Evolutionary conservation across 495 filamentous ascomycete genomes (phyloP), one percentile per base, ranked within the genome.

Genomic region (Pyronema domesticum): DNA sequence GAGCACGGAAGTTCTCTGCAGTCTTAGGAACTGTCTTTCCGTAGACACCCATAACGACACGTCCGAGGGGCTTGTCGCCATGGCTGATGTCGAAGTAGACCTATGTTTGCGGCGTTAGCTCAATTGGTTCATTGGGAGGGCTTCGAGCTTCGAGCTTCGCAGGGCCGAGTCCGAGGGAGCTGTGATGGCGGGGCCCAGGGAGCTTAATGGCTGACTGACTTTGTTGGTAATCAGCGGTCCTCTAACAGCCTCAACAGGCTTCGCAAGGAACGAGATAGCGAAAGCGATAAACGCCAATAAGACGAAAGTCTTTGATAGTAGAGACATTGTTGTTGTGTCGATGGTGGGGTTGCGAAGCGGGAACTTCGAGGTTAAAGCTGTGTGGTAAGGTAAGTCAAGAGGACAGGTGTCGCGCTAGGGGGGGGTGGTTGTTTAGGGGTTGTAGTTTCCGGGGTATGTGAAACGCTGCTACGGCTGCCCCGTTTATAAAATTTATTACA

Each of bases 21-120:
- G 91, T 80, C 80, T 86, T 82, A 55, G 91, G 91, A n/a, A 94
- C 86, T 42, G 91, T 96, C 79, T 93, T 93, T 67, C 93, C 91
- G 66, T 99, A 99, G 52, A 99, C 77, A 62, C 91, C 91, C 45
- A 99, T 80, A 56, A 94, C 86, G 65, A 99, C 80, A 49, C 83
- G 77, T 51, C 91, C 91, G 37, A 96, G 61, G 17, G 77, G 61
- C 71, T 95, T 76, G 60, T 86, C 93, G 60, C 85, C 93, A 70
- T 95, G 88, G 57, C 80, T 71, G 60, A 99, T 86, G 64, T 96
- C 93, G 68, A 99, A 96, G 71, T 81, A 95, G 67, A 95, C 81
- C 79, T 83, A 55, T 47, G n/a, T n/a, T n/a, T n/a, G 11, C 15
- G n/a, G n/a, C n/a, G n/a, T n/a, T n/a, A n/a, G n/a, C n/a, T n/a